Conservation (phyloP, 2,329 filamentous ascomycete genomes). For the Exophiala calicioides region DNA sequence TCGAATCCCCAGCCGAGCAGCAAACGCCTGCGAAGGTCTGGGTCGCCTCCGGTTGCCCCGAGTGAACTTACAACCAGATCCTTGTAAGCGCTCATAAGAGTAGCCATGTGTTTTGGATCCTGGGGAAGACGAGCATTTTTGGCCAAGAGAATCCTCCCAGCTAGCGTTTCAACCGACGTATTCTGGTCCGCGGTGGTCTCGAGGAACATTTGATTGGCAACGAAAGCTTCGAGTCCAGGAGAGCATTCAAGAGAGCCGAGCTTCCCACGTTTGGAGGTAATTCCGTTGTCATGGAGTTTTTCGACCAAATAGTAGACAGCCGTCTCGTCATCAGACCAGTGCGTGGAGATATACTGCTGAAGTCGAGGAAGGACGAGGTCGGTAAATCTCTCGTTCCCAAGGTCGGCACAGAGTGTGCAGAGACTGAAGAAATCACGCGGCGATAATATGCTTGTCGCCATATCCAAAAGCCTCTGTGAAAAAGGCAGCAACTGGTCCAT, state of each 20-base stretch:
- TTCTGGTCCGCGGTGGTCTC: not conserved
- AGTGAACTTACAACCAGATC: slow-evolving; percentile 8
- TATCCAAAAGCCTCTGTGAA: slow-evolving; percentile 65
- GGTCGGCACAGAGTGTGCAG: slow-evolving; percentile 75
- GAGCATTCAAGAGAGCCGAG: slow-evolving; percentile 10
- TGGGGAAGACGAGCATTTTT: slow-evolving; percentile 9
- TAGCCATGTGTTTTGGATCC: not conserved
- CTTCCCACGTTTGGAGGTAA: not conserved
- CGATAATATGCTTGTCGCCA: slow-evolving; percentile 65
- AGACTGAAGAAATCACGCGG: slow-evolving; percentile 78
- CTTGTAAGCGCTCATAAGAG: slow-evolving; percentile 6
- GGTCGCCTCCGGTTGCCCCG: slow-evolving; percentile 1
- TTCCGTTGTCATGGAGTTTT: slow-evolving; percentile 11
- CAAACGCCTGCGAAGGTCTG: slow-evolving; percentile 15
- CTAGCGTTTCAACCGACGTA: slow-evolving; percentile 10
- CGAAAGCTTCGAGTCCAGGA: slow-evolving; percentile 10
- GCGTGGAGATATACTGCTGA: slow-evolving; percentile 75
- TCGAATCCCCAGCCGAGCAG: slow-evolving; percentile 25
- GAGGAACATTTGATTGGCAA: slow-evolving; percentile 3
- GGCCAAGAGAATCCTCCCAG: slow-evolving; percentile 15
- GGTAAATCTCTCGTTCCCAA: slow-evolving; percentile 73
- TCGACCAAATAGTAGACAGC: slow-evolving; percentile 40
- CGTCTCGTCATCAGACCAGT: slow-evolving; percentile 70
- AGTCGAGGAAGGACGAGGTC: slow-evolving; percentile 78
- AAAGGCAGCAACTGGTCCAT: slow-evolving; percentile 76